Evolutionary conservation across 2,329 filamentous ascomycete genomes (phyloP), one percentile per base, ranked within the genome.

Genomic region (Capronia coronata): DNA sequence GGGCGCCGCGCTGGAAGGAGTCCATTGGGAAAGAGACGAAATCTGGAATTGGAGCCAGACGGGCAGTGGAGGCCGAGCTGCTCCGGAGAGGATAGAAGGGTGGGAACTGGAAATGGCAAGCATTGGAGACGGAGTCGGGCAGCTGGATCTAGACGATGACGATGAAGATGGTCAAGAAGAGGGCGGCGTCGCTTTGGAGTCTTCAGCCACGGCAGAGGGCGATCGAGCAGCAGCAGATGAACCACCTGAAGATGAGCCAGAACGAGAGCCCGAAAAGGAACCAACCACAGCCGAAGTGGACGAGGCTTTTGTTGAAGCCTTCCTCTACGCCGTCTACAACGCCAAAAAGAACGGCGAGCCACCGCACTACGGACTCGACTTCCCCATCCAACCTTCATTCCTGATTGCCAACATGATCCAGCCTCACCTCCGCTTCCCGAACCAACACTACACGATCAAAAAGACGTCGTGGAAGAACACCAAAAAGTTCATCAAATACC

Each of bases 381-480:
- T 83, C 44, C 82, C 82, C 0, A 70, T 86, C 1, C 75, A 78
- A 19, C 80, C 82, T 40, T 84, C 82, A 0, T 74, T 75, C 19
- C 69, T 84, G 60, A 80, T 85, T 63, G 75, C 80, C 7, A 77
- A 75, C 46, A 71, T 85, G 47, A 75, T 84, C 16, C 78, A 82
- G n/a, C 82, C 82, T 1, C 83, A 80, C 59, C 72, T 86, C 1
- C 81, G 82, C 2, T 73, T 78, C 16, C 73, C 80, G 60, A 71
- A 72, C 1, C 75, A 75, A 48, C 78, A 72, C 52, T 75, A 82
- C 45, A 78, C 82, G 56, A 82, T 85, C 65, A 85, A 84, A 62
- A 85, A 84, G 66, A 82, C 80, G 2, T 81, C 77, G 54, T 84
- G 79, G 78, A 85, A 85, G 67, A 84, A 78, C 53, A 75, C 82